A percentile compares a stretch with the other conserved stretches of the same genome.
phyloP scores from a whole-genome alignment of 1,284 basidiomycete genomes.

The Sanghuangporus weigelae region DNA sequence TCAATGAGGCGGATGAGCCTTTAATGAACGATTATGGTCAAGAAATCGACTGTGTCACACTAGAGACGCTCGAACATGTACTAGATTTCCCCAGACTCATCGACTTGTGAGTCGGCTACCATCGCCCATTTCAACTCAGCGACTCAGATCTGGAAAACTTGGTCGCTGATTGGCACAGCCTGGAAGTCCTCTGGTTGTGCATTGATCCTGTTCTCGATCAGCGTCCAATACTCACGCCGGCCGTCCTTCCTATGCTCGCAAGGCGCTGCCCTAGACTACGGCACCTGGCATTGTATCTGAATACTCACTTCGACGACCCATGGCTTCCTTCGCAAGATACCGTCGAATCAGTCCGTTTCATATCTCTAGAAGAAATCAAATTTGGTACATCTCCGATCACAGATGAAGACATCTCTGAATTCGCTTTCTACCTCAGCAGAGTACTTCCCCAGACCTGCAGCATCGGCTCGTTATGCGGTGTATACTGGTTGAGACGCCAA shows the following conservation, averaged over 20 bases:
- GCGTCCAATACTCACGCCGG: constrained; percentile 38
- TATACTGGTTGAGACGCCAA: neutral
- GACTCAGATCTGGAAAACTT: constrained; percentile 45
- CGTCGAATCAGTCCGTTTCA: neutral
- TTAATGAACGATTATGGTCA: constrained; percentile 9
- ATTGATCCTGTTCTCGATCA: constrained; percentile 43
- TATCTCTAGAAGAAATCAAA: neutral
- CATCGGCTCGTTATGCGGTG: neutral
- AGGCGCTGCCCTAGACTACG: constrained; percentile 45
- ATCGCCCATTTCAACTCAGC: constrained; percentile 42
- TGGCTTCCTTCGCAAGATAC: neutral
- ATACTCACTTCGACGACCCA: constrained; percentile 25
- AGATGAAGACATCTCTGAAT: neutral
- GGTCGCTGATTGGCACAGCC: constrained; percentile 42
- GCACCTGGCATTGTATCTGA: constrained; percentile 46
- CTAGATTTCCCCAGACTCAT: constrained; percentile 39
- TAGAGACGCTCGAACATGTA: constrained; percentile 45
- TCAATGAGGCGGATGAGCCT: constrained; percentile 21
- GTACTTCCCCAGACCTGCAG: neutral
- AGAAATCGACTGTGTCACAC: constrained; percentile 34
- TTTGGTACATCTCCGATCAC: neutral
- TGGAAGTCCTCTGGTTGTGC: constrained; percentile 46
- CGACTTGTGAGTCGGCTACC: constrained; percentile 47
- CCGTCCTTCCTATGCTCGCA: constrained; percentile 47
- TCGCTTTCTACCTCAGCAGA: neutral